Evolutionary conservation across 108 stramenopile genomes (phyloP).

Genomic region (Conticribra weissflogii): DNA sequence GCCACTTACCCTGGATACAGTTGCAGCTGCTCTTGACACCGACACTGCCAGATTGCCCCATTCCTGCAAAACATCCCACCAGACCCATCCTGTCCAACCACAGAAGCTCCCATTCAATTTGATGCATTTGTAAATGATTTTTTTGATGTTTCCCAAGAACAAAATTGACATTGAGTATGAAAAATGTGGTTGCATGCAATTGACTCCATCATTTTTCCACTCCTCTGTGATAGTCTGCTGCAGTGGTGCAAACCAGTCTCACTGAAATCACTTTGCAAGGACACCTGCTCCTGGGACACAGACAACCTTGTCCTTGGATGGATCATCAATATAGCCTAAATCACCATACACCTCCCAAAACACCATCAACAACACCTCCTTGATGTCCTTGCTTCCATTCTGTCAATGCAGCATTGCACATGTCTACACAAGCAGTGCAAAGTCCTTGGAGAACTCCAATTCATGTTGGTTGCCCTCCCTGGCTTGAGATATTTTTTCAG

Average conservation of each 20-base stretch:
- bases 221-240: neutral
- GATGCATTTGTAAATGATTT: neutral
- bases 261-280: constrained; percentile 15
- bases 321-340: constrained; percentile 1
- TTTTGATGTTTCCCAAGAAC: neutral
- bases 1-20: neutral
- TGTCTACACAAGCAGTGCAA: neutral
- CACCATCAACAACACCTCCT: neutral
- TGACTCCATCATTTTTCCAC: constrained; percentile 11
- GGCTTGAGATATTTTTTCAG: constrained; percentile 28
- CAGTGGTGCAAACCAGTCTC: constrained; percentile 6
- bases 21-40: constrained; percentile 1
- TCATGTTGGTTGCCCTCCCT: neutral
- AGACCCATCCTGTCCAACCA: neutral
- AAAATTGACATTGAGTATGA: neutral
- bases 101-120: too few species aligned
- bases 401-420: neutral
- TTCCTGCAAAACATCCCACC: neutral
- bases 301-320: constrained; percentile 10
- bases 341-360: neutral
- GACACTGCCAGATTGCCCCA: neutral
- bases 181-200: constrained; percentile 9
- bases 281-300: constrained; percentile 8
- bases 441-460: neutral
- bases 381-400: neutral